A percentile compares a stretch with the other conserved stretches of the same genome.
Evolutionary conservation across 176 grass and related monocot genomes (phyloP).

Genomic region (Thinopyrum elongatum): DNA sequence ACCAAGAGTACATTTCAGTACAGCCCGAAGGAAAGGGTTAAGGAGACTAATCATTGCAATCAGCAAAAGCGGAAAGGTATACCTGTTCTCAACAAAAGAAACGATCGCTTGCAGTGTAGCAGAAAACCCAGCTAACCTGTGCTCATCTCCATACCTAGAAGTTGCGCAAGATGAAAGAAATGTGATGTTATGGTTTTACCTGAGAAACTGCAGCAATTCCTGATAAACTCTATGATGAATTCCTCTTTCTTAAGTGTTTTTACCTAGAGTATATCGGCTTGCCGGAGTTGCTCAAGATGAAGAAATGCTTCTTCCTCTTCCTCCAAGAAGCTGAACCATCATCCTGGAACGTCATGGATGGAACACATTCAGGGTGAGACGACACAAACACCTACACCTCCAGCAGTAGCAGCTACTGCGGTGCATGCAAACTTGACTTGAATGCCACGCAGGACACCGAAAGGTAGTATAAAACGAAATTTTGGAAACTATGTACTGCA

Average conservation of each 20-base stretch:
- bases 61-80: background rate
- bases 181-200: background rate
- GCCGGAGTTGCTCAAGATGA: conserved; percentile 91
- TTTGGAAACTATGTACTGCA: background rate
- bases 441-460: background rate
- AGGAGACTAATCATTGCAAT: background rate
- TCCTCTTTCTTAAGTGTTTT: background rate
- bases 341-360: conserved; percentile 45
- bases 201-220: background rate
- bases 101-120: conserved; percentile 97
- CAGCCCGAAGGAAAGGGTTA: background rate
- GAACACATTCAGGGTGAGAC: background rate
- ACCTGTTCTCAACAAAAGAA: conserved; percentile 98
- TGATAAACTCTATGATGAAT: background rate
- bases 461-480: background rate
- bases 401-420: background rate
- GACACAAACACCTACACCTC: background rate
- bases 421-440: background rate
- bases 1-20: background rate
- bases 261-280: conserved; percentile 98
- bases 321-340: conserved; percentile 92
- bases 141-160: conserved; percentile 94
- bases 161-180: background rate
- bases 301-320: conserved; percentile 96
- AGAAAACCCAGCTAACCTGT: conserved; percentile 97